phyloP scores from a whole-genome alignment of 2,329 filamentous ascomycete species.

The Intubia oerlemansii region DNA sequence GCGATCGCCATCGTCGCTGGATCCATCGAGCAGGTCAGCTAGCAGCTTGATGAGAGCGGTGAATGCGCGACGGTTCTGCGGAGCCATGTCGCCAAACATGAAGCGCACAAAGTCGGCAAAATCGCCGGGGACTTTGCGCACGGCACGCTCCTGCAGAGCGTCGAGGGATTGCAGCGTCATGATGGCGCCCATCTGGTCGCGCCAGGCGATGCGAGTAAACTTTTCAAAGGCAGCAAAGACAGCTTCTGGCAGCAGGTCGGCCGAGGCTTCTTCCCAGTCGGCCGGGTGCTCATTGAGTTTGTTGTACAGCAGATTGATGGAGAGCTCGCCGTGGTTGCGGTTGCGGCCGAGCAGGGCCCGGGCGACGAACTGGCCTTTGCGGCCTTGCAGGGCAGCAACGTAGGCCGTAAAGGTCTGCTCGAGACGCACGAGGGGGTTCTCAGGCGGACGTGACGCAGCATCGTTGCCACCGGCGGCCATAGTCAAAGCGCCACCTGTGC shows the following conservation, averaged over 20 bases:
- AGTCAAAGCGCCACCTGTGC: slow-evolving; percentile 16
- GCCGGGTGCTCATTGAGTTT: slow-evolving; percentile 64
- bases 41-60: slow-evolving; percentile 68
- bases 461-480: slow-evolving; percentile 17
- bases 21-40: slow-evolving; percentile 72
- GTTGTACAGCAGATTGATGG: slow-evolving; percentile 82
- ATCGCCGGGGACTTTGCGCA: slow-evolving; percentile 44
- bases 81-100: slow-evolving; percentile 43
- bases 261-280: slow-evolving; percentile 49
- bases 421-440: slow-evolving; percentile 48
- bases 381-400: slow-evolving; percentile 58
- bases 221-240: slow-evolving; percentile 89
- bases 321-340: slow-evolving; percentile 40
- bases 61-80: slow-evolving; percentile 56
- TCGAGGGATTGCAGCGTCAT: slow-evolving; percentile 51
- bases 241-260: slow-evolving; percentile 60
- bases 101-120: slow-evolving; percentile 49
- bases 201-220: slow-evolving; percentile 75
- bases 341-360: slow-evolving; percentile 47
- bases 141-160: slow-evolving; percentile 47
- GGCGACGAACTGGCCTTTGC: slow-evolving; percentile 73
- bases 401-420: slow-evolving; percentile 78
- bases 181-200: slow-evolving; percentile 67
- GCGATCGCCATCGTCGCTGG: slow-evolving; percentile 75
- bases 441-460: no score